phyloP scores from a whole-genome alignment of 148 eudicot genomes.

The Simmondsia chinensis region DNA sequence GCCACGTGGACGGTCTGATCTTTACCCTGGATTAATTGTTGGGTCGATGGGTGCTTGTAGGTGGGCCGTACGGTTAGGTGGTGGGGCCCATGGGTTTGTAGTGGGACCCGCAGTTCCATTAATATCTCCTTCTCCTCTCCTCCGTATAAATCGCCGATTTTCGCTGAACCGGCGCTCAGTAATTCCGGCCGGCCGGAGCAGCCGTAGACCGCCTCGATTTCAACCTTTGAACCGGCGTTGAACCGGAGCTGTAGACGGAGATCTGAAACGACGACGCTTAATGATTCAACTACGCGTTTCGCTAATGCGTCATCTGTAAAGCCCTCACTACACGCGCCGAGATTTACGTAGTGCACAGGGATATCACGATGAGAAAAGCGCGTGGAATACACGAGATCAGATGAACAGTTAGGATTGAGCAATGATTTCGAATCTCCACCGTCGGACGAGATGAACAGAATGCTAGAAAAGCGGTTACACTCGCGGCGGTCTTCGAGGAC shows the following conservation, averaged over 20 bases:
- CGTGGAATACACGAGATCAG: slow-evolving; percentile 26
- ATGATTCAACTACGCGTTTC: slow-evolving; percentile 24
- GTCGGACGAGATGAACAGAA: slow-evolving; percentile 48
- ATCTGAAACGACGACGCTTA: slow-evolving; percentile 59
- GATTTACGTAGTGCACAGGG: slow-evolving; percentile 36
- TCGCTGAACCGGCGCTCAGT: slow-evolving; percentile 32
- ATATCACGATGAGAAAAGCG: slow-evolving; percentile 35
- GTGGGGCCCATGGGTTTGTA: slow-evolving; percentile 39
- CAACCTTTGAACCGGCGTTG: slow-evolving; percentile 48
- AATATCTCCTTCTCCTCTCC: slow-evolving; percentile 70
- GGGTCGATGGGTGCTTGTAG: slow-evolving; percentile 52
- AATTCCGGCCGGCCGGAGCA: slow-evolving; percentile 34
- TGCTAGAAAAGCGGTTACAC: slow-evolving; percentile 39
- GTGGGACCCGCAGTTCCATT: slow-evolving; percentile 62
- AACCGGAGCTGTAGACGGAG: slow-evolving; percentile 47
- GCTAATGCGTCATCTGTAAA: slow-evolving; percentile 30
- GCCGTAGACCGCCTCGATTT: slow-evolving; percentile 59
- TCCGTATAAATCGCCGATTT: slow-evolving; percentile 54
- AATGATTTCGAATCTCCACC: slow-evolving; percentile 10
- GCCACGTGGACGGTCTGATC: slow-evolving; percentile 52
- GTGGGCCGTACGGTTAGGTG: slow-evolving; percentile 52
- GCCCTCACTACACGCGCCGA: slow-evolving; percentile 18
- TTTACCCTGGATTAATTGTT: slow-evolving; percentile 36
- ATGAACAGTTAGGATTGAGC: not conserved
- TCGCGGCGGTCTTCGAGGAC: slow-evolving; percentile 78